Evolutionary conservation across 148 eudicot species (phyloP), one percentile per base, ranked within the genome.

Genomic region (Spergularia marina): DNA sequence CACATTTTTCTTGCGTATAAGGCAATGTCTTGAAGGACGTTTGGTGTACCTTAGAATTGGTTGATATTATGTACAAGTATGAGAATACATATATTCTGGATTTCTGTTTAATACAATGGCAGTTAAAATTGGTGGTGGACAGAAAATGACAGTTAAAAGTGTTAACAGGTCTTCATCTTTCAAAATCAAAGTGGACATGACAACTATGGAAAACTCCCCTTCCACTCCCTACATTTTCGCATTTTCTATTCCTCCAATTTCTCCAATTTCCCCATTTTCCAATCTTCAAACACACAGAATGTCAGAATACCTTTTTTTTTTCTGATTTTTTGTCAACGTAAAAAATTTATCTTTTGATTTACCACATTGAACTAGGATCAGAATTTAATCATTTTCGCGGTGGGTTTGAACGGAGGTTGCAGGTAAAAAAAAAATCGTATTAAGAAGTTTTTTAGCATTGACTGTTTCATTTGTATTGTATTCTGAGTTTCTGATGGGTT

Each of bases 71-170:
- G 49, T 44, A 44, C 49, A 44, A 44, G 8, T 44, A 44, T 44
- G 49, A 44, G 10, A 23, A 23, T 44, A 44, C 49, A 49, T 41
- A 30, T 21, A 30, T n/a, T n/a, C 0, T 53, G 75, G 14, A 21
- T 20, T n/a, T 64, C 17, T 64, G 70, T 63, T 0, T 15, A 65
- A 65, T 65, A 65, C 23, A 15, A 56, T 76, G 73, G 73, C 58
- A 44, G 58, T 76, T 76, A 68, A 40, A 23, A 44, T 76, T 68
- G n/a, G 65, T 30, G 67, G 49, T 25, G 54, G 10, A 12, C 12
- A 73, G 58, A 53, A 13, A 77, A 0, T 36, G 75, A 68, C 69
- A 34, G 73, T 79, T 68, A 74, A 65, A 65, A 72, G 66, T 56
- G 74, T 74, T 71, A 53, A 60, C 53, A 70, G 55, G 61, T 74